Evolutionary conservation across 164 flowering plant genomes (phyloP), one percentile per base, ranked within the genome.

Genomic region (Vitis rotundifolia): DNA sequence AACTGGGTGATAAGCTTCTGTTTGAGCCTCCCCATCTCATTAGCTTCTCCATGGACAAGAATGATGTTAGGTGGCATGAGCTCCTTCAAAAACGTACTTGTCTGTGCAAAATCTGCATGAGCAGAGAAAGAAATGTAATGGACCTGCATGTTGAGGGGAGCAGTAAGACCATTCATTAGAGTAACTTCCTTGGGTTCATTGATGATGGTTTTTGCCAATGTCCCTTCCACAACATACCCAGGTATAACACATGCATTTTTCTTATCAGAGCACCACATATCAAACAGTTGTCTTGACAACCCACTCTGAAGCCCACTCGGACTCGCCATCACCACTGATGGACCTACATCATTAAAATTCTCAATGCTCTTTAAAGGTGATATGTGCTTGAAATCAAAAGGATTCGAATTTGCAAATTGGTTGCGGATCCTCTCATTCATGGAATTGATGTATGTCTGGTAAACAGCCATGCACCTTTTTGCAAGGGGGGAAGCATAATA

Each of bases 401-500:
- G 99, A 68, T 93, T 91, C 11, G 98, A 88, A 55, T 59, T 84
- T 48, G 88, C 91, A 87, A 84, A 88, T 72, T 93, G 94, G 69
- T 70, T 82, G 19, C 94, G 85, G 68, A 95, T 91, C 78, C 98
- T 85, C 58, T 95, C 99, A 61, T 95, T 95, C 99, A 93, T 93
- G 68, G 99, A 78, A 70, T 88, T 89, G 59, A 89, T 91, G 81
- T 95, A 95, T 49, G 99, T 93, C 71, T 91, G 97, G 69, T 93
- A 95, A 48, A 95, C 98, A 61, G 93, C 83, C 93, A 93, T 87
- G 78, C 98, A 95, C 76, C 89, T 82, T 69, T 91, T 89, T 49
- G 99, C 99, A 59, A 95, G 98, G 2, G 98, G 99, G 11, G 99
- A 95, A 60, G 99, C 99, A 80, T 95, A 95, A 73, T 95, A 95